Conservation (phyloP, 2,329 filamentous ascomycete genomes). For the Fusarium staphyleae region DNA sequence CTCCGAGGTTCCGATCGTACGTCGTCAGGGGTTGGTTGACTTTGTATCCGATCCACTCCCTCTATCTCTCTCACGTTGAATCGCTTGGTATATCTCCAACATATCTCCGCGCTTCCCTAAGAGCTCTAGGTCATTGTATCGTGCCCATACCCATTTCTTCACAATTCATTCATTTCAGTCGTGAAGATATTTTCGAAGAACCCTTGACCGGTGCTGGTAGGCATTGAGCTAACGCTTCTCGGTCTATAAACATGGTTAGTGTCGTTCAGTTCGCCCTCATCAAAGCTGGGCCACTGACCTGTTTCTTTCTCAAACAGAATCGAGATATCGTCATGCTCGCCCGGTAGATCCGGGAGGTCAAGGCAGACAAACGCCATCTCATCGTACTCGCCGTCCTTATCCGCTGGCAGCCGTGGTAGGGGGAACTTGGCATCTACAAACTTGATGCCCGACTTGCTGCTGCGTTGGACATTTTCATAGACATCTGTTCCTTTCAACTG, state of each 20-base stretch:
- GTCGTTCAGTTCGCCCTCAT: neutral
- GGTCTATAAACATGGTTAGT: constrained; percentile 52
- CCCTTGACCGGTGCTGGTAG: constrained; percentile 66
- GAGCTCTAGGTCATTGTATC: constrained; percentile 15
- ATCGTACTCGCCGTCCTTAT: constrained; percentile 59
- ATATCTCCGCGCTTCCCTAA: constrained; percentile 6
- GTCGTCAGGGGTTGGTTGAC: too few relatives aligned
- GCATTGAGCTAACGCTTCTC: constrained; percentile 59
- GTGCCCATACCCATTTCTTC: constrained; percentile 8
- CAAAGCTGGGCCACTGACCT: constrained; percentile 62
- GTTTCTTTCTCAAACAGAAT: constrained; percentile 82
- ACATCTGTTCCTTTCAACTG: constrained; percentile 83
- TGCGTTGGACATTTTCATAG: constrained; percentile 73
- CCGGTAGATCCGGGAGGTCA: constrained; percentile 86
- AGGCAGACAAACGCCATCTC: constrained; percentile 81
- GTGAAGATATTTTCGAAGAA: constrained; percentile 45
- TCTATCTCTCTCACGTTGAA: constrained; percentile 9
- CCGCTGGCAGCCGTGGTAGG: constrained; percentile 68
- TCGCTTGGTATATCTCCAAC: constrained; percentile 27
- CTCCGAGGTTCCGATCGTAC: constrained; percentile 19
- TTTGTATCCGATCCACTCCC: constrained; percentile 6
- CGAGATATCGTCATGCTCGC: constrained; percentile 90
- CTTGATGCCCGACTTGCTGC: constrained; percentile 74
- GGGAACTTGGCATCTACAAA: constrained; percentile 92
- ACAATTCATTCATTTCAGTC: constrained; percentile 40